Percentiles rank a stretch among this genome's conserved stretches.
Conservation (phyloP, 495 filamentous ascomycete genomes). For the Wilcoxina mikolae region DNA sequence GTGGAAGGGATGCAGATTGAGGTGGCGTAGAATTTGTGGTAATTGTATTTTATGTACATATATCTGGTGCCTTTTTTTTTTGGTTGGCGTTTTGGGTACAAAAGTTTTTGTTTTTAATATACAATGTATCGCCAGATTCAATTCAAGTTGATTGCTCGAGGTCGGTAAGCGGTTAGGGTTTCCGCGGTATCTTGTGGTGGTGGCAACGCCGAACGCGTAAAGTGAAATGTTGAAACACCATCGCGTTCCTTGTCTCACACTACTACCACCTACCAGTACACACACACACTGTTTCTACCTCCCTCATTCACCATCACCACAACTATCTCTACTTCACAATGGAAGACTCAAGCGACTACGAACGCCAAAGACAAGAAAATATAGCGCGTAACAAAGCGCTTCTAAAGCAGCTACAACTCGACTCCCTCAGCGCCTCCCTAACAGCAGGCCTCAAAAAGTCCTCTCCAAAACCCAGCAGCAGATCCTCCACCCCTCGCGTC, state of each 20-base stretch:
- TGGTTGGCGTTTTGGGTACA: neutral
- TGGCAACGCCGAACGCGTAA: no score
- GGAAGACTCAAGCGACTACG: constrained; percentile 42
- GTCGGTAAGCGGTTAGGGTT: no score
- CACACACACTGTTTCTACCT: no score
- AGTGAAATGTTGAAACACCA: no score
- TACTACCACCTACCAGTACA: no score
- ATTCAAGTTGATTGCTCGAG: no score
- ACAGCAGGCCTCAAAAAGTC: constrained; percentile 13
- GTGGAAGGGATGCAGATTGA: constrained; percentile 24
- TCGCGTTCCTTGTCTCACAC: no score
- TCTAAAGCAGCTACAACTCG: constrained; percentile 41
- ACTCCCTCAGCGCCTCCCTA: constrained; percentile 36
- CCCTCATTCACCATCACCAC: neutral
- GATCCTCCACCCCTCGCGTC: constrained; percentile 29
- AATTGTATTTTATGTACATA: neutral
- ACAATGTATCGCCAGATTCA: no score
- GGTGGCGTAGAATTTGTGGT: neutral
- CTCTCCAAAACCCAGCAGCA: constrained; percentile 6
- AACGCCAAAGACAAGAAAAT: constrained; percentile 53
- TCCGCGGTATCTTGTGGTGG: no score
- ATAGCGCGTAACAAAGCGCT: constrained; percentile 61
- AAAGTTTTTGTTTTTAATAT: neutral
- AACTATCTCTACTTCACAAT: no score
- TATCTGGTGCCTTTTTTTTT: neutral